Percentiles rank a stretch among this genome's conserved stretches.
Conservation (phyloP, 352 stramenopile species). For the Thalassiosira livingstoniorum region DNA sequence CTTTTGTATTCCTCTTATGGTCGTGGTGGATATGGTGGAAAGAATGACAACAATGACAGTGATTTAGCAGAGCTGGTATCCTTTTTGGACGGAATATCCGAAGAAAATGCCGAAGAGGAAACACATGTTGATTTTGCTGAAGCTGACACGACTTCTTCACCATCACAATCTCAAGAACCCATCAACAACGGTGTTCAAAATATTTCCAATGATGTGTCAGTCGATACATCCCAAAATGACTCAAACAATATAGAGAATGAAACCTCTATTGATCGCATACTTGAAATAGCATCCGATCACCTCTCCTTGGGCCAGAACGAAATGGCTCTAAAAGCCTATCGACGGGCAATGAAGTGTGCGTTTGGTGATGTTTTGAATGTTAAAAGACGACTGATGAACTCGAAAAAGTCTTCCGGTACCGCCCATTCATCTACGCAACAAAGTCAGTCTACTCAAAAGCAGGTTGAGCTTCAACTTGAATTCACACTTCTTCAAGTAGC, state of each 20-base stretch:
- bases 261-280: slow-evolving; percentile 41
- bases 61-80: background rate
- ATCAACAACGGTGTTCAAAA: background rate
- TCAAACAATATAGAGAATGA: slow-evolving; percentile 11
- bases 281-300: slow-evolving; percentile 47
- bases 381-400: slow-evolving; percentile 30
- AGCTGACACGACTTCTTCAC: background rate
- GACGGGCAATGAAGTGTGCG: slow-evolving; percentile 46
- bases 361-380: slow-evolving; percentile 51
- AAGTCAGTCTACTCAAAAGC: slow-evolving; percentile 29
- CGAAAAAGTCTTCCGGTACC: slow-evolving; percentile 29
- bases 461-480: slow-evolving; percentile 56
- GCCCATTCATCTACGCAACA: background rate
- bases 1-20: background rate
- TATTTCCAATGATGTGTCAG: background rate
- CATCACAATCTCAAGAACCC: slow-evolving; percentile 7
- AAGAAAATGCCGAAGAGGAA: background rate
- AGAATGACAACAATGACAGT: background rate
- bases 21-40: too few species aligned
- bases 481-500: slow-evolving; percentile 48
- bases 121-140: background rate
- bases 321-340: slow-evolving; percentile 37
- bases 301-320: slow-evolving; percentile 48
- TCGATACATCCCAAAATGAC: background rate
- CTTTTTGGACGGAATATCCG: background rate